phyloP scores from a whole-genome alignment of 257 asterid genomes.

The Paulownia fortunei region DNA sequence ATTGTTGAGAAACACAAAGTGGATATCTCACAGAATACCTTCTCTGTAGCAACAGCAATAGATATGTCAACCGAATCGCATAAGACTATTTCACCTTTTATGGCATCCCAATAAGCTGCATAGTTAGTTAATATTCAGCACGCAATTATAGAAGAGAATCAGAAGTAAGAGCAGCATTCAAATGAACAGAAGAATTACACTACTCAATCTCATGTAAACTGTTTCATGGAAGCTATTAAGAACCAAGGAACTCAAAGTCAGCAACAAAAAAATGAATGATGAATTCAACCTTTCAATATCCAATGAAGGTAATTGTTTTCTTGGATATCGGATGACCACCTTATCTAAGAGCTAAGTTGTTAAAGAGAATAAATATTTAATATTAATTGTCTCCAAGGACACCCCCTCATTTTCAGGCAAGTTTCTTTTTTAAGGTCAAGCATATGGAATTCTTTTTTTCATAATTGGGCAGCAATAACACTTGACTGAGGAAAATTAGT shows the following conservation, averaged over 20 bases:
- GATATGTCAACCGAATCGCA: slow-evolving; percentile 95
- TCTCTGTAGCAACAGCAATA: slow-evolving; percentile 98
- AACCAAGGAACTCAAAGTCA: slow-evolving; percentile 12
- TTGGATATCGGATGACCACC: background rate
- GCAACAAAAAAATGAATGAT: slow-evolving; percentile 19
- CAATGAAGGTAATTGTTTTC: background rate
- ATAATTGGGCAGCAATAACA: background rate
- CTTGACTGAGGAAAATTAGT: background rate
- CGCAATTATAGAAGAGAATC: slow-evolving; percentile 14
- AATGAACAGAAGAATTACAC: background rate
- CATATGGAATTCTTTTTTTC: background rate
- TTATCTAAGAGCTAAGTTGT: background rate
- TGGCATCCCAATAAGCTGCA: slow-evolving; percentile 92
- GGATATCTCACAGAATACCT: slow-evolving; percentile 53
- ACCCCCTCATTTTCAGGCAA: background rate
- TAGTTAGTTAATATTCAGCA: slow-evolving; percentile 36
- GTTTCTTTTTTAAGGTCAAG: background rate
- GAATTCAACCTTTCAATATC: slow-evolving; percentile 12
- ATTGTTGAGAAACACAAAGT: slow-evolving; percentile 26
- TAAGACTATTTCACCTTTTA: slow-evolving; percentile 69
- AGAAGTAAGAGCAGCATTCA: slow-evolving; percentile 12
- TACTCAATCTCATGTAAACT: slow-evolving; percentile 9
- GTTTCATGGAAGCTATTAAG: background rate
- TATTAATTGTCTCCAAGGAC: background rate
- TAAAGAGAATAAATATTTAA: background rate